Conservation (phyloP, 2,329 filamentous ascomycete species). For the Apiospora malaysiana region DNA sequence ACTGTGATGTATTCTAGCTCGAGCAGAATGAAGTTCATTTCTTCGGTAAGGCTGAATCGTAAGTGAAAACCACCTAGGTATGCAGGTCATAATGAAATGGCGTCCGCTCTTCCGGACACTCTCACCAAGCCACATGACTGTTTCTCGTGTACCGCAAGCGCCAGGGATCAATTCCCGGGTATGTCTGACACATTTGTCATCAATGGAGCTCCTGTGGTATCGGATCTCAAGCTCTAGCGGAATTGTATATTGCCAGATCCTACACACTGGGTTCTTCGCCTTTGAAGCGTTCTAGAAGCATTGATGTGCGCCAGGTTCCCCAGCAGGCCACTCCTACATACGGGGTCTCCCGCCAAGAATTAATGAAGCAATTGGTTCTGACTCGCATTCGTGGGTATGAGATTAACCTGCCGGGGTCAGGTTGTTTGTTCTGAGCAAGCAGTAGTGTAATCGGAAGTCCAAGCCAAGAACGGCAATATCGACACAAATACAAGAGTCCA, state of each 20-base stretch:
- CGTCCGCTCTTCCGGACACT: background rate
- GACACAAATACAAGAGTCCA: background rate
- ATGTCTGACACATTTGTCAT: background rate
- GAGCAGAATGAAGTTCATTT: background rate
- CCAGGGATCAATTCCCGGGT: background rate
- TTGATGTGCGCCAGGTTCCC: background rate
- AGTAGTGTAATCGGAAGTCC: background rate
- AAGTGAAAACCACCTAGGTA: background rate
- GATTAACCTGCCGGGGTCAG: background rate
- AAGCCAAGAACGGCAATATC: background rate
- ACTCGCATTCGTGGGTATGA: background rate
- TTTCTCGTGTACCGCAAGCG: background rate
- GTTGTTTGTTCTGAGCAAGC: background rate
- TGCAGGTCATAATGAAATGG: background rate
- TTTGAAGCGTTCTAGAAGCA: background rate
- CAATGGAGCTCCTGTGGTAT: background rate
- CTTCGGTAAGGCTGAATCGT: background rate
- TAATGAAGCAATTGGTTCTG: background rate
- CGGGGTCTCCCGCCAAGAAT: background rate
- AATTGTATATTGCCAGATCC: background rate
- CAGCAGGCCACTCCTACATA: background rate
- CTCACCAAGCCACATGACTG: too few relatives aligned
- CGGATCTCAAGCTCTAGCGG: background rate
- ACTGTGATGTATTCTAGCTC: background rate
- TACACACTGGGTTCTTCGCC: background rate